A percentile compares a stretch with the other conserved stretches of the same genome.
Evolutionary conservation across 345 rosid genomes (phyloP).

Genomic region (Brassica cretica): DNA sequence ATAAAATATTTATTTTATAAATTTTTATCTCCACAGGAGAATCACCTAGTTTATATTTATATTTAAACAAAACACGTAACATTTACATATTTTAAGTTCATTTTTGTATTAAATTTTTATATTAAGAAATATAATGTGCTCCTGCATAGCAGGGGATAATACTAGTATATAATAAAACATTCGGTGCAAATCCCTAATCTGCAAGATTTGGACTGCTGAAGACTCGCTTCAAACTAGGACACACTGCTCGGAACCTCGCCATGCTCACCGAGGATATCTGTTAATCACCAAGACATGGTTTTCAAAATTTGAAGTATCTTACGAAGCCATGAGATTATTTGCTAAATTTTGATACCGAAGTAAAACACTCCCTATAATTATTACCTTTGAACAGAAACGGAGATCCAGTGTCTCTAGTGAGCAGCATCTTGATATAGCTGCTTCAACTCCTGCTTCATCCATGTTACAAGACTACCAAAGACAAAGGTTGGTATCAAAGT

Average conservation of each 20-base stretch:
- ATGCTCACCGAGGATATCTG: conserved; percentile 74
- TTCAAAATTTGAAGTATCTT: neutral
- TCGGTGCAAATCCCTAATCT: conserved; percentile 32
- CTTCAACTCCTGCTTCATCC: conserved; percentile 70
- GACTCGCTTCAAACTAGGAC: conserved; percentile 85
- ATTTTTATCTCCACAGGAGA: too few species aligned
- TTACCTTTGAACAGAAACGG: conserved; percentile 89
- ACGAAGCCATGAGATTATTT: neutral
- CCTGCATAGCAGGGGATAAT: neutral
- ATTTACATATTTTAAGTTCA: too few species aligned
- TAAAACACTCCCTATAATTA: conserved; percentile 15
- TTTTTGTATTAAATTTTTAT: too few species aligned
- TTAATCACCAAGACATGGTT: neutral
- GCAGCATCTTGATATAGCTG: conserved; percentile 74
- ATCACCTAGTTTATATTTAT: too few species aligned
- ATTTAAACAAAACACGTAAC: too few species aligned
- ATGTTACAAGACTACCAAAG: conserved; percentile 67
- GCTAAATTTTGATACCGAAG: neutral
- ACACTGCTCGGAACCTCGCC: conserved; percentile 59
- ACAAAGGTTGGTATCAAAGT: conserved; percentile 17
- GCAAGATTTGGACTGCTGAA: conserved; percentile 32
- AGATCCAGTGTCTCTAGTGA: conserved; percentile 93
- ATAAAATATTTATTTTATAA: too few species aligned
- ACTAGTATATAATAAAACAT: conserved; percentile 3
- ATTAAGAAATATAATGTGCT: too few species aligned